Evolutionary conservation across 2,329 filamentous ascomycete species (phyloP), one percentile per base, ranked within the genome.

Genomic region (Madurella fahalii): DNA sequence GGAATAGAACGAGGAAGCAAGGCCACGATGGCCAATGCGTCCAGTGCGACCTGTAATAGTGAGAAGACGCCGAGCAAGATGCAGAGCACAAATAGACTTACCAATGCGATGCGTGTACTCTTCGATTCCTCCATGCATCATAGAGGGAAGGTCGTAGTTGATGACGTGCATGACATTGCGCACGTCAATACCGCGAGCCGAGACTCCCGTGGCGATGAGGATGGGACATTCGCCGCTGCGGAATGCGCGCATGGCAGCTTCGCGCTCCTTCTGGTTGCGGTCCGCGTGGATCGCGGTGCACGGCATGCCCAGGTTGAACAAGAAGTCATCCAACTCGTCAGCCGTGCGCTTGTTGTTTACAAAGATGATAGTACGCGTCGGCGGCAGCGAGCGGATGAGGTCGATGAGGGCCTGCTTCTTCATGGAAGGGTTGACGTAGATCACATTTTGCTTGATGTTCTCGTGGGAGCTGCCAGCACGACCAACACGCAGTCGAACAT

Each of bases 61-160:
- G 5, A 57, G 55, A 40, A 48, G 17, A 11, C 2, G 34, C 9
- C 34, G 9, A 31, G 13, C 3, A 12, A 54, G 30, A 25, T 30
- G 9, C 13, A 25, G 7, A 43, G 18, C 9, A 9, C 32, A 16
- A 16, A 30, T 25, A 7, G 20, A 66, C 78, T 72, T 82, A 90
- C 88, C 94, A 67, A 97, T 97, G 12, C 94, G 90, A 67, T 99
- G 94, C 25, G 88, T 85, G 64, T 97, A 99, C 69, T 97, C 94
- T 47, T 89, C 85, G 53, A 96, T 95, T 2, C 92, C 93, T n/a
- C 90, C 91, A 63, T 93, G 80, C 1, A 83, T 76, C 42, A 77
- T 72, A 5, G 78, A 84, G 0, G 93, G 93, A 1, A 97, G 76
- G 58, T 97, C 92, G 63, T 85, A 97, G 73, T 99, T 97, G 78